Percentiles rank a stretch among this genome's conserved stretches.
Conservation (phyloP, 116 monocot genomes). For the Posidonia oceanica region DNA sequence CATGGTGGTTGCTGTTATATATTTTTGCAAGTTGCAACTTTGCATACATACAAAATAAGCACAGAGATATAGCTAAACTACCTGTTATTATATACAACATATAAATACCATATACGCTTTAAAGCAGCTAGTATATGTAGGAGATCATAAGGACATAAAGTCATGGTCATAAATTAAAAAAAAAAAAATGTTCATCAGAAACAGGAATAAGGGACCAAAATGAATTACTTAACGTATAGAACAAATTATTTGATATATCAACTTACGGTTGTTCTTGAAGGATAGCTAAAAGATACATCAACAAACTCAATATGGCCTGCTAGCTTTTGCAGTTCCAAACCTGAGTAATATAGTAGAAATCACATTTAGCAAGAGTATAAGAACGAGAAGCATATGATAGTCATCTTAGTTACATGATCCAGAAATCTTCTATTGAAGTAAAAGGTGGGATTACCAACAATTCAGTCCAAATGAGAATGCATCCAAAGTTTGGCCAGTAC, state of each 20-base stretch:
- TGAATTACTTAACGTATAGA: not conserved
- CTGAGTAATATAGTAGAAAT: constrained; percentile 15
- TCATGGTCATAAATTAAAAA: no score
- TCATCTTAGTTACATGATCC: not conserved
- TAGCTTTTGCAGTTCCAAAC: constrained; percentile 48
- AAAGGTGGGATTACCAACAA: not conserved
- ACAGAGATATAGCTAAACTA: no score
- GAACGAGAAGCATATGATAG: not conserved
- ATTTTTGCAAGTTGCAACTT: no score
- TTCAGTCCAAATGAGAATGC: not conserved
- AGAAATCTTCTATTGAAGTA: not conserved
- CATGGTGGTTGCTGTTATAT: no score
- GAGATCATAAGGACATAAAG: no score
- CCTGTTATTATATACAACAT: no score
- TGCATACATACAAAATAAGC: no score
- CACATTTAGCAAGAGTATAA: not conserved
- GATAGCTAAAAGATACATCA: constrained; percentile 72
- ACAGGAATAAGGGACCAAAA: not conserved
- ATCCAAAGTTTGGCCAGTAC: no score
- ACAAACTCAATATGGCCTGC: constrained; percentile 63
- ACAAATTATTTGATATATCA: not conserved
- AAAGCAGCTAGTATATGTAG: no score
- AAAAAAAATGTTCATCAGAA: not conserved
- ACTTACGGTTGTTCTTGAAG: constrained; percentile 68
- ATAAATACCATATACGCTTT: no score